These are phyloP conservation scores for Bolboschoenus planiculmis DNA, from an alignment of 176 grass and related monocot species.

Conservation along the genomic window DNA sequence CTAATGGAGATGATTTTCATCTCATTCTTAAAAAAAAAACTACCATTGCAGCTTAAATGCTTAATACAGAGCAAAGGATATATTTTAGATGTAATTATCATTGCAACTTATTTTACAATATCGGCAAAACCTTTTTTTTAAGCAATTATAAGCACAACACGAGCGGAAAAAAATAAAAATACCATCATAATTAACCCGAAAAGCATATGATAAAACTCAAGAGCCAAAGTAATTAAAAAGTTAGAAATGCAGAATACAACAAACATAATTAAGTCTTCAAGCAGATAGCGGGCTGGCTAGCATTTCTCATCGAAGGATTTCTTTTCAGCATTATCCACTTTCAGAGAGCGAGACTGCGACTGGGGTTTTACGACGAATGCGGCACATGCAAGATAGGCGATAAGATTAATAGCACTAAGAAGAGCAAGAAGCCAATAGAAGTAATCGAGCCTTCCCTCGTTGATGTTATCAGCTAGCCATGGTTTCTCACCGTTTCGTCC, in stretches of 20 bases:
- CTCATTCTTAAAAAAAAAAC: not conserved
- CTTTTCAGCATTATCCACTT: conserved; percentile 2
- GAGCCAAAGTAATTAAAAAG: not conserved
- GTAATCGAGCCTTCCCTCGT: conserved; percentile 62
- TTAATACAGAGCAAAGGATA: not conserved
- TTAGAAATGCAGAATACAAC: not conserved
- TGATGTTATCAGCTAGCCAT: conserved; percentile 65
- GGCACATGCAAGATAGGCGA: conserved; percentile 40
- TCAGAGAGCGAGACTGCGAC: not conserved
- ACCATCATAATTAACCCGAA: not conserved
- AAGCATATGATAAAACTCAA: not conserved
- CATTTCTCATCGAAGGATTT: conserved; percentile 9
- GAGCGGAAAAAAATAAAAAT: not conserved
- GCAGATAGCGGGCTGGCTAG: not conserved
- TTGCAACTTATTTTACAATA: not conserved
- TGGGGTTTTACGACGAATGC: conserved; percentile 23
- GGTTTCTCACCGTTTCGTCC: not conserved
- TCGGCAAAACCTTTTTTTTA: not conserved
- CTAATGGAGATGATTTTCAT: not conserved
- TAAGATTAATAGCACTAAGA: conserved; percentile 45
- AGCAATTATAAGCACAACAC: not conserved
- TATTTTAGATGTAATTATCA: not conserved
- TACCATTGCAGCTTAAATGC: too few relatives aligned
- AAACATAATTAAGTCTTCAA: not conserved
- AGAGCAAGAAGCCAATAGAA: conserved; percentile 63